phyloP scores from a whole-genome alignment of 768 basidiomycete genomes.

The Gymnopilus dilepis region DNA sequence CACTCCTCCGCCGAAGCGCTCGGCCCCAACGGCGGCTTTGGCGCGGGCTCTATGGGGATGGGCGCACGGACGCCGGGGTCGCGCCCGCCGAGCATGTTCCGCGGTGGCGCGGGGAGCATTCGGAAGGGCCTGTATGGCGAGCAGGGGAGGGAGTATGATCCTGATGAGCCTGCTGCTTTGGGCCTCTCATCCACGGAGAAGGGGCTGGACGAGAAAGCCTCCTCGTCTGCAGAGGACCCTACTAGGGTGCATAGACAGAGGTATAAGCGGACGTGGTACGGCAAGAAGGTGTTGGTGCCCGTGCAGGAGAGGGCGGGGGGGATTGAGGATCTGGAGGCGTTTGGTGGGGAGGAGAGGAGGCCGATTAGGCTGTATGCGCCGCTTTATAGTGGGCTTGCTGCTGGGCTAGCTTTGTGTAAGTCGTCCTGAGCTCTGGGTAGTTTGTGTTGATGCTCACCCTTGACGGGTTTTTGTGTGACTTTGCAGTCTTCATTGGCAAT shows the following conservation, averaged over 20 bases:
- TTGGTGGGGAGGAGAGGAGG: constrained; percentile 24
- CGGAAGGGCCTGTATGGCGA: constrained; percentile 33
- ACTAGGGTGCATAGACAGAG: constrained; percentile 25
- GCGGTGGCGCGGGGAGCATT: not conserved
- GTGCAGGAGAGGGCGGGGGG: constrained; percentile 19
- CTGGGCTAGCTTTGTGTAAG: constrained; percentile 59
- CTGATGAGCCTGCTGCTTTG: constrained; percentile 14
- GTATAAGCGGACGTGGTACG: constrained; percentile 64
- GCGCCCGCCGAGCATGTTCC: constrained; percentile 6
- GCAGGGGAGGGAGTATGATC: constrained; percentile 30
- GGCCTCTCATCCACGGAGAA: constrained; percentile 6
- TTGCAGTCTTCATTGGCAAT: constrained; percentile 66
- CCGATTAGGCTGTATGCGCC: constrained; percentile 61
- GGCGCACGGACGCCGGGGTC: not conserved
- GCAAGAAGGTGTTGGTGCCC: constrained; percentile 48
- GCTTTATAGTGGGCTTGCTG: constrained; percentile 65
- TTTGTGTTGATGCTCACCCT: constrained; percentile 37
- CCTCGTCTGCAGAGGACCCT: not conserved
- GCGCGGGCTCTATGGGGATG: not conserved
- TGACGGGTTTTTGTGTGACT: not conserved
- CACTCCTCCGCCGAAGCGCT: constrained; percentile 13
- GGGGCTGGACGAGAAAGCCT: not conserved
- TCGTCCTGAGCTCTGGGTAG: constrained; percentile 37
- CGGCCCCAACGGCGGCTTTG: not conserved
- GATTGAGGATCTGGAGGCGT: constrained; percentile 35